A percentile compares a stretch with the other conserved stretches of the same genome.
Conservation (phyloP, 2,329 filamentous ascomycete genomes). For the Talaromyces sp. region DNA sequence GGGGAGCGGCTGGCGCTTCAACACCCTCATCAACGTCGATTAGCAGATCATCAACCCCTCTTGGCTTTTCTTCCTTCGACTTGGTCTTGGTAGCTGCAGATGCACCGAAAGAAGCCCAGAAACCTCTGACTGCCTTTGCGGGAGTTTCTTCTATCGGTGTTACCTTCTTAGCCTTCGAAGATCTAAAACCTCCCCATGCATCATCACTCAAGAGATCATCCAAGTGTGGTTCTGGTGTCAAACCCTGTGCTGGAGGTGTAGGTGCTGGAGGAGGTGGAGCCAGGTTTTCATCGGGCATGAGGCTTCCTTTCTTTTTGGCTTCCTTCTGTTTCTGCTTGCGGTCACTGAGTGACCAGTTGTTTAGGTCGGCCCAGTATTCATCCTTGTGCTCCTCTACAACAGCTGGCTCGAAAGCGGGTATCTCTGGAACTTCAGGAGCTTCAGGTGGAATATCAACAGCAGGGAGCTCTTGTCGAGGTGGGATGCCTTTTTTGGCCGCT, state of each 20-base stretch:
- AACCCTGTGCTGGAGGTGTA: constrained; percentile 47
- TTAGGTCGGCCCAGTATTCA: constrained; percentile 18
- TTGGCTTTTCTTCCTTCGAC: constrained; percentile 48
- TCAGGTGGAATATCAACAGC: constrained; percentile 21
- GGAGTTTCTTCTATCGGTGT: constrained; percentile 36
- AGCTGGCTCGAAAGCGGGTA: constrained; percentile 28
- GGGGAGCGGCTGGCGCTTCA: constrained; percentile 36
- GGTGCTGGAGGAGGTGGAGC: constrained; percentile 50
- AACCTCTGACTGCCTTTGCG: constrained; percentile 39
- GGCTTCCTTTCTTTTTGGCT: constrained; percentile 22
- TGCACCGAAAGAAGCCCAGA: constrained; percentile 47
- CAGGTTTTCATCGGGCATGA: constrained; percentile 12
- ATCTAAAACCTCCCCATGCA: constrained; percentile 42
- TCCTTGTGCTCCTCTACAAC: constrained; percentile 26
- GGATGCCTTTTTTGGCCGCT: constrained; percentile 16
- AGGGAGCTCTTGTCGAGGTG: constrained; percentile 18
- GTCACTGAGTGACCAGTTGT: constrained; percentile 18
- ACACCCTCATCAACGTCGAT: constrained; percentile 38
- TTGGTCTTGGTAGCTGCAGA: constrained; percentile 40
- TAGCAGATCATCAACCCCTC: constrained; percentile 33
- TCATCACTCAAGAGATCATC: constrained; percentile 35
- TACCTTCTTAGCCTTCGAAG: constrained; percentile 42
- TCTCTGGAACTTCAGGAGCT: constrained; percentile 22
- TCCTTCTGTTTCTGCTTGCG: constrained; percentile 20
- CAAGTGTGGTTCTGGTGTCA: constrained; percentile 38